Conservation (phyloP, 2,329 filamentous ascomycete genomes). For the Talaromyces marneffei region DNA sequence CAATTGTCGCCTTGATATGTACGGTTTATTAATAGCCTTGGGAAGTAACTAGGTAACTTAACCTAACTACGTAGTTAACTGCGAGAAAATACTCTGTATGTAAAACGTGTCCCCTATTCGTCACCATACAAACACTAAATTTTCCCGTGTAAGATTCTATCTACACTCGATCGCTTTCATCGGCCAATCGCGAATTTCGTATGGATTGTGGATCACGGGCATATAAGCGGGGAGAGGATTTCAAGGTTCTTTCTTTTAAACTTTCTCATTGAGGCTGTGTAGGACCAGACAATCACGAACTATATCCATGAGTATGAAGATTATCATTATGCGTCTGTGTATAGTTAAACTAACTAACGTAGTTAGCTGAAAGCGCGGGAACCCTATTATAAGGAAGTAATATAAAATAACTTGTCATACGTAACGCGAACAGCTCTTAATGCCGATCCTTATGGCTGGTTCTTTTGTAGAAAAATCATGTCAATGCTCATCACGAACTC, state of each 20-base stretch:
- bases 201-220: background rate
- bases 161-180: background rate
- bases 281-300: background rate
- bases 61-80: too few species aligned
- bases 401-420: background rate
- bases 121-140: background rate
- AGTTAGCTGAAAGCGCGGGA: background rate
- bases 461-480: background rate
- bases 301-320: background rate
- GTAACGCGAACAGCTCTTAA: background rate
- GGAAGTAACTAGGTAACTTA: too few species aligned
- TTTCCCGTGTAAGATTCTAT: background rate
- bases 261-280: background rate
- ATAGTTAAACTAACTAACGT: too few species aligned
- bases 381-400: background rate
- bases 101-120: background rate
- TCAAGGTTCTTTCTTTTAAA: background rate
- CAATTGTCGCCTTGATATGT: background rate
- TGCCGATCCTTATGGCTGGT: background rate
- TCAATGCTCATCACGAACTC: conserved; percentile 1
- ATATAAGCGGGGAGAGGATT: background rate
- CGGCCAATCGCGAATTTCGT: background rate
- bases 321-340: background rate
- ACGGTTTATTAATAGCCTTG: too few species aligned
- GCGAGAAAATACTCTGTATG: too few species aligned